Conservation (phyloP, 2,329 filamentous ascomycete genomes). For the Gremmenia infestans region DNA sequence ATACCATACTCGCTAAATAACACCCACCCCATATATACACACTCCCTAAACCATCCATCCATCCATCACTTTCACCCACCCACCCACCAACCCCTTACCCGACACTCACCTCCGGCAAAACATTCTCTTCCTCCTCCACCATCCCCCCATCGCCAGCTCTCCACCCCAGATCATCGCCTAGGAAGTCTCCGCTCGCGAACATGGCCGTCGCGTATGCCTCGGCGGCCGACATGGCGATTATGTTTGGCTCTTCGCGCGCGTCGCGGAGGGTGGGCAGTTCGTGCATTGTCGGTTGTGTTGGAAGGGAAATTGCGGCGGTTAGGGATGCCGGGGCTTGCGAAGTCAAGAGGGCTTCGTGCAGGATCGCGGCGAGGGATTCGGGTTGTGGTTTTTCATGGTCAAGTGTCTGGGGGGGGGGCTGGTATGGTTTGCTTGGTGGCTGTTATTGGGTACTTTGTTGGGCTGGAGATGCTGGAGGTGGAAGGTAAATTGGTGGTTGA, state of each 20-base stretch:
- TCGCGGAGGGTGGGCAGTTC: not conserved
- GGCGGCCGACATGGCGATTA: not conserved
- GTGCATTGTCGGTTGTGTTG: not conserved
- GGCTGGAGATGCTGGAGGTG: too few species aligned
- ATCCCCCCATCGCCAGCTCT: constrained; percentile 4
- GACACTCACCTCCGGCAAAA: constrained; percentile 1
- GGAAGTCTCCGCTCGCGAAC: not conserved
- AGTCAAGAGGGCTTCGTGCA: not conserved
- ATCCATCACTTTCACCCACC: too few species aligned
- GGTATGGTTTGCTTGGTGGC: not conserved
- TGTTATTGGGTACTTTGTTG: too few species aligned
- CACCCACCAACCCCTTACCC: too few species aligned
- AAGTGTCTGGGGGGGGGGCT: too few species aligned
- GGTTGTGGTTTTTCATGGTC: not conserved
- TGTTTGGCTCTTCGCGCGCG: not conserved
- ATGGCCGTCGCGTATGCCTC: not conserved
- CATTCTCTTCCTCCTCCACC: constrained; percentile 14
- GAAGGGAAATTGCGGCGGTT: not conserved
- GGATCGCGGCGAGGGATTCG: not conserved
- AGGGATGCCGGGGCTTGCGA: not conserved
- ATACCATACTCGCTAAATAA: too few species aligned
- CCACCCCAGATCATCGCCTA: not conserved
- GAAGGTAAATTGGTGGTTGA: too few species aligned
- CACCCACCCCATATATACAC: too few species aligned
- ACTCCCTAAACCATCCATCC: too few species aligned